These are phyloP conservation scores for Microbotryum intermedium DNA, from an alignment of 1,284 basidiomycete genomes.

Conservation along the genomic window DNA sequence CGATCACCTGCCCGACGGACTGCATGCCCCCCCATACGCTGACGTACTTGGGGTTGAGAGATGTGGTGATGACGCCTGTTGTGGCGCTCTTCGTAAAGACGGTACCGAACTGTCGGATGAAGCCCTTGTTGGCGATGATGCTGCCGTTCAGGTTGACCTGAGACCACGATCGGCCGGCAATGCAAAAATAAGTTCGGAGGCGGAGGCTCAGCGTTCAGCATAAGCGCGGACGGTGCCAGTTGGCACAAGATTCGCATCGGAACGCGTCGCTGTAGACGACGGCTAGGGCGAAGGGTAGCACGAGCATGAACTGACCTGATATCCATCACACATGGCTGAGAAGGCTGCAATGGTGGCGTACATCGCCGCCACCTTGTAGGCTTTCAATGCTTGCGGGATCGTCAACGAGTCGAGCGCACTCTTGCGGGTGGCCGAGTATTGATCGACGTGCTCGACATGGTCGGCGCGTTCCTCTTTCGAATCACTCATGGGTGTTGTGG, in stretches of 20 bases:
- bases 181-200: too few relatives aligned
- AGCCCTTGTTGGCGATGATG: conserved; percentile 34
- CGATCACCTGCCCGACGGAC: conserved; percentile 28
- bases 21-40: conserved; percentile 33
- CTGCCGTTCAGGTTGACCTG: conserved; percentile 33
- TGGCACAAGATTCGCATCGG: too few relatives aligned
- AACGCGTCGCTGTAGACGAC: too few relatives aligned
- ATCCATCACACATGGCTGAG: not conserved
- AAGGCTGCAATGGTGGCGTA: conserved; percentile 5
- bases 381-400: not conserved
- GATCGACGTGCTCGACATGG: not conserved
- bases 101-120: conserved; percentile 23
- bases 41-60: conserved; percentile 26
- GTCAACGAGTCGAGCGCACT: not conserved
- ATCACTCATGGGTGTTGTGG: too few relatives aligned
- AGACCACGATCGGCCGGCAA: not conserved
- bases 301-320: too few relatives aligned
- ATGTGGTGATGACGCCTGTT: conserved; percentile 2
- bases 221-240: too few relatives aligned
- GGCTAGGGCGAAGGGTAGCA: too few relatives aligned
- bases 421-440: not conserved
- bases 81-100: not conserved
- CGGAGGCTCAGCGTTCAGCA: too few relatives aligned
- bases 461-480: not conserved
- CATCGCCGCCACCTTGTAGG: conserved; percentile 1